phyloP scores from a whole-genome alignment of 805 yeast species.

The Wickerhamiella australiensis region DNA sequence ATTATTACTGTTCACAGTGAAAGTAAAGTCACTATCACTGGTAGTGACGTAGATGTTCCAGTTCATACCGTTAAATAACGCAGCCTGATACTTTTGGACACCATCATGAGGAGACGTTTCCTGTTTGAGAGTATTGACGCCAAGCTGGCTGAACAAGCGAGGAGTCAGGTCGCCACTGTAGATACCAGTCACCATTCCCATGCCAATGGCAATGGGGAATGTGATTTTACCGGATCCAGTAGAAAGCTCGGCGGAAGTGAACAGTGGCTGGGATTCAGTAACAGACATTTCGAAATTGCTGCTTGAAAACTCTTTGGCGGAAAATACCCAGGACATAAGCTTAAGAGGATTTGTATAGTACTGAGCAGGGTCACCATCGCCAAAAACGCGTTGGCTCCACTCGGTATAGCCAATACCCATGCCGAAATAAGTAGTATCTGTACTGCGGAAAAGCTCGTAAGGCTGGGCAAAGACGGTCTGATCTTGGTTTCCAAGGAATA shows the following conservation, averaged over 20 bases:
- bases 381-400: constrained; percentile 33
- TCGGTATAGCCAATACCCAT: constrained; percentile 51
- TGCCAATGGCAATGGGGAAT: constrained; percentile 64
- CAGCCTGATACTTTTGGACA: constrained; percentile 31
- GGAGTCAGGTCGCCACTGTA: constrained; percentile 39
- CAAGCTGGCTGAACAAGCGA: constrained; percentile 36
- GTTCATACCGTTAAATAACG: constrained; percentile 31
- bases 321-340: constrained; percentile 41
- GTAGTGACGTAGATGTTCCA: constrained; percentile 44
- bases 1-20: constrained; percentile 28
- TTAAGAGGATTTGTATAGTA: constrained; percentile 45
- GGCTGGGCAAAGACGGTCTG: constrained; percentile 54
- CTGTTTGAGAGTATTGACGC: constrained; percentile 32
- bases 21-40: constrained; percentile 29
- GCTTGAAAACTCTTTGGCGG: constrained; percentile 38
- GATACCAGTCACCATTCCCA: constrained; percentile 64
- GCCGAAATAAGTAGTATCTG: constrained; percentile 36
- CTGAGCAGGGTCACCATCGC: constrained; percentile 32
- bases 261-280: constrained; percentile 38
- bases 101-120: constrained; percentile 24
- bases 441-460: constrained; percentile 48
- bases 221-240: constrained; percentile 31
- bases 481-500: constrained; percentile 44
- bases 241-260: constrained; percentile 34
- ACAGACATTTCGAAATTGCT: constrained; percentile 34